Percentiles rank a stretch among this genome's conserved stretches.
These are phyloP conservation scores for Scedosporium apiospermum DNA, from an alignment of 2,329 filamentous ascomycete genomes.

Conservation along the genomic window DNA sequence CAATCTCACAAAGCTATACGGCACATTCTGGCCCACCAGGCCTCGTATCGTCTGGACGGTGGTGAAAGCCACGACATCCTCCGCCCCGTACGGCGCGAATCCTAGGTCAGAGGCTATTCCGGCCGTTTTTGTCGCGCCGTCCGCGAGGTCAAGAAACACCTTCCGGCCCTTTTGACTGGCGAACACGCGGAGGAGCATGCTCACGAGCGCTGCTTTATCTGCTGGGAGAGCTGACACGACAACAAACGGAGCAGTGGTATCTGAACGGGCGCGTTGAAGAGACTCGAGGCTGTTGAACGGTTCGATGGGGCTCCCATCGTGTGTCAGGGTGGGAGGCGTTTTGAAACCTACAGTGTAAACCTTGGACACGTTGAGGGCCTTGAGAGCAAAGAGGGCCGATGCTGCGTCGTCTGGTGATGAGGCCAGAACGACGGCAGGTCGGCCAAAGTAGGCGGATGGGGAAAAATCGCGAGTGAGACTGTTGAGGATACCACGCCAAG, in stretches of 20 bases:
- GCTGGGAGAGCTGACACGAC: constrained; percentile 71
- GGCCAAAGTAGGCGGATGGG: constrained; percentile 68
- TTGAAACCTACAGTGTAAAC: constrained; percentile 81
- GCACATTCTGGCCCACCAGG: constrained; percentile 77
- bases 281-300: constrained; percentile 69
- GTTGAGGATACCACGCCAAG: constrained; percentile 77
- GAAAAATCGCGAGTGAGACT: constrained; percentile 75
- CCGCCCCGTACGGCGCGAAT: constrained; percentile 70
- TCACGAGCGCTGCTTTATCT: constrained; percentile 70
- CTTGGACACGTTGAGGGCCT: constrained; percentile 64
- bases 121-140: constrained; percentile 44
- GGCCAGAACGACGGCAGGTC: constrained; percentile 67
- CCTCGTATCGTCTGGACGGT: constrained; percentile 72
- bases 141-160: constrained; percentile 74
- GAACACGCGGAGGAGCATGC: constrained; percentile 41
- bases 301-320: constrained; percentile 58
- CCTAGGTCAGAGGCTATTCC: constrained; percentile 63
- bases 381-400: constrained; percentile 68
- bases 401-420: constrained; percentile 67
- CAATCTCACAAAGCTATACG: constrained; percentile 76
- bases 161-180: constrained; percentile 32
- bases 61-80: constrained; percentile 74
- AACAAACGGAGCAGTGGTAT: constrained; percentile 60
- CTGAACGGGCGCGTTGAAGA: constrained; percentile 40
- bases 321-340: constrained; percentile 47